Evolutionary conservation across 805 yeast genomes (phyloP), one percentile per base, ranked within the genome.

Genomic region (Candida khao-thaluensis): DNA sequence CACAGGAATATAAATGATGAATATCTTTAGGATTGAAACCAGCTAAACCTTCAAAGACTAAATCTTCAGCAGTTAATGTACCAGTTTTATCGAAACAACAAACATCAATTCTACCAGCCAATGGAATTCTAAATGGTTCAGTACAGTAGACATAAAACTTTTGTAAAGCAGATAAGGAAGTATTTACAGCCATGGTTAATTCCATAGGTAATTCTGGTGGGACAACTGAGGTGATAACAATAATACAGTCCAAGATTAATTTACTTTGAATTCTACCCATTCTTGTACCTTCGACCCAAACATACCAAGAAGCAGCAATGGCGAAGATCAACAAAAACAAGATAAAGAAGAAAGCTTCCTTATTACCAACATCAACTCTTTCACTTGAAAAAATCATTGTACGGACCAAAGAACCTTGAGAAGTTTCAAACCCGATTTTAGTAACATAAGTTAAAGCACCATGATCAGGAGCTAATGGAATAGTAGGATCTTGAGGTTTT

Each of bases 181-280:
- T 76, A 65, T 93, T 93, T 28, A 93, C 99, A 44, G 99, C 98
- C 91, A 93, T 83, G 10, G 99, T 93, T 53, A 93, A 76, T 71
- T 93, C 99, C 98, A 93, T 93, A 43, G 99, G 99, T 51, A 93
- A 76, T 68, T 93, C 99, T 30, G 99, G 99, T 25, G 99, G 99
- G 28, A 93, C 99, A 48, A 93, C 99, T 36, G 98, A 90, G 14
- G 99, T 93, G 53, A 93, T 78, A 52, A 93, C 95, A 57, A 93
- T 77, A 49, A 93, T 85, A 81, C 99, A 93, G 66, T 93, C 98
- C 57, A 93, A 76, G 49, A 93, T 82, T 62, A 93, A 77, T 66
- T 91, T 91, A 40, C 95, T 85, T 64, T 91, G 95, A 53, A 87
- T 79, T 69, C 99, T 85, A 55, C 96, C 98, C 87, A 87, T 83